Evolutionary conservation across 2,329 filamentous ascomycete genomes (phyloP), one percentile per base, ranked within the genome.

Genomic region (Hypoxylon sp.): DNA sequence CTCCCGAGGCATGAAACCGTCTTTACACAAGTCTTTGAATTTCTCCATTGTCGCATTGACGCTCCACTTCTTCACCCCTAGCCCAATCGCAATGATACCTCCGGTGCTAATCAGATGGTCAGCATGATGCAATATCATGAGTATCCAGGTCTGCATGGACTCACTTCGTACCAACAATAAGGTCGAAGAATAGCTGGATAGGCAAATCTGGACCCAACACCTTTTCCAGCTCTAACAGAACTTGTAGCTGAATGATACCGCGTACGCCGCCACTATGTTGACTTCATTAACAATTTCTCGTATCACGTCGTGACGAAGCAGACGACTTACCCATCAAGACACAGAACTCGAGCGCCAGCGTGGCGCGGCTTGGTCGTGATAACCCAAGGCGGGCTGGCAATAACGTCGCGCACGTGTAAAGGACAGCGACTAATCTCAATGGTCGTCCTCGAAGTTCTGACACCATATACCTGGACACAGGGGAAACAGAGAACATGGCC

Each of bases 21-120:
- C 73, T 3, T 53, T 69, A 43, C 71, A 75, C 23, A 76, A 39
- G 29, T 75, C 75, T 47, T 76, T 77, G 62, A 77, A 76, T 45
- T 75, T 76, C 14, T 73, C 69, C 52, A 75, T 71, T 29, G 72
- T 73, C 1, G 73, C 71, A 21, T 67, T 70, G 19, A 76, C 73
- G 4, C 73, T 62, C 75, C 75, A 77, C 48, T 76, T 76, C 59
- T 76, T 77, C n/a, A 75, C 75, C 2, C 75, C 75, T 27, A 77
- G 53, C 1, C 69, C 75, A 23, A 76, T 75, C 4, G 75, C 74
- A 23, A 76, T 74, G 25, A 76, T 63, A 9, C 75, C 75, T 0
- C 75, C 75, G 9, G 73, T 73, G 41, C 74, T 76, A 6, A 19
- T 41, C 47, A 19, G 21, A 14, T 5, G 1, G 48, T 73, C 8